Evolutionary conservation across 768 basidiomycete species (phyloP), one percentile per base, ranked within the genome.

Genomic region (Amyloporia xantha): DNA sequence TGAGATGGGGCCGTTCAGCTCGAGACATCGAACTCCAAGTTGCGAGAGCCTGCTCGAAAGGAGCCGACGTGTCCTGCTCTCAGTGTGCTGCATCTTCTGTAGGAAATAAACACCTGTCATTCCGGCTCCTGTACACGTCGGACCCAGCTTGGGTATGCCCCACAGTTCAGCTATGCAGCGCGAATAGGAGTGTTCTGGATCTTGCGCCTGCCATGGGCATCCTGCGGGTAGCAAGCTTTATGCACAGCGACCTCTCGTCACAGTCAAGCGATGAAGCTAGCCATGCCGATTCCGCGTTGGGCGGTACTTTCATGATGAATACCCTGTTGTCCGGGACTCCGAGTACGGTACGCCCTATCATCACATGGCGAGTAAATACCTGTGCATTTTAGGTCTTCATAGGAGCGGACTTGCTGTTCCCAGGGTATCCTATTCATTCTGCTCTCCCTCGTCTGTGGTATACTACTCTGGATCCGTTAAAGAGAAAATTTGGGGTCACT

Each of bases 201-300:
- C 51, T 66, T 25, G 60, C 61, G 20, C 66, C 61, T 20, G 62
- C 62, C 47, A 49, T 79, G 0, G 76, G 77, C 3, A 66, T 61
- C 11, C 66, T 79, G 15, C 71, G 68, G 40, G 71, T 81, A 41
- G 65, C 74, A 23, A 80, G 80, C 56, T 62, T 71, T 45, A 59
- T 67, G 1, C 72, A 75, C 6, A 77, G 73, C 4, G 77, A 79
- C 43, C 47, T 67, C 39, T 59, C 49, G 15, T 64, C 23, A 52
- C 66, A 63, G 42, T 65, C 42, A 53, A 62, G 65, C 51, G 65
- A 56, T 51, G 49, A 38, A 51, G 61, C 53, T 30, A 65, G 51
- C 39, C 54, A 60, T 3, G 49, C 61, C 7, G 55, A 48, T 35
- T 61, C 62, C 3, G 59, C 35, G 26, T 62, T 54, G 48, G 52